phyloP scores from a whole-genome alignment of 2,329 filamentous ascomycete genomes.

The Penicillium palitans region DNA sequence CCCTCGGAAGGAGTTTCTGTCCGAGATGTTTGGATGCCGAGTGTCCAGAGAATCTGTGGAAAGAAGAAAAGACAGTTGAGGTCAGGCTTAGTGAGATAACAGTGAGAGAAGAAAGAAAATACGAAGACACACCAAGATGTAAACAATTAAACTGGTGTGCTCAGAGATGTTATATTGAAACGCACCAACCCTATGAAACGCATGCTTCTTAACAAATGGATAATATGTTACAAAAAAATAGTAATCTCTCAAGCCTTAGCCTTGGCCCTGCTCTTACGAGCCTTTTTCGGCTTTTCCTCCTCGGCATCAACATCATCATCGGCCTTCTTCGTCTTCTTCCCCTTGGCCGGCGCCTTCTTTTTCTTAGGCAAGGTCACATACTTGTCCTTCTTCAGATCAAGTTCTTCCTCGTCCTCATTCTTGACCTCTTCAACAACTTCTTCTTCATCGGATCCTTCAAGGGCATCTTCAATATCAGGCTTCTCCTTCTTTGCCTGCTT shows the following conservation, averaged over 20 bases:
- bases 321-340: conserved; percentile 38
- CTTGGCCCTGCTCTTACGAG: conserved; percentile 34
- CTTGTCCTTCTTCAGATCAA: conserved; percentile 91
- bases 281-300: conserved; percentile 58
- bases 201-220: not conserved
- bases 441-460: conserved; percentile 85
- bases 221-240: conserved; percentile 14
- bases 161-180: not conserved
- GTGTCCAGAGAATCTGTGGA: not conserved
- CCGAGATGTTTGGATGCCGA: not conserved
- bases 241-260: conserved; percentile 22
- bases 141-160: not conserved
- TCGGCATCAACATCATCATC: conserved; percentile 48
- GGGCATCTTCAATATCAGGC: conserved; percentile 92
- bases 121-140: not conserved
- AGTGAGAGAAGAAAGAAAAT: not conserved
- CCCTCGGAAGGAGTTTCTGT: not conserved
- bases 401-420: conserved; percentile 70
- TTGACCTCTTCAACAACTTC: conserved; percentile 57
- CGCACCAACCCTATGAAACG: not conserved
- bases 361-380: conserved; percentile 93
- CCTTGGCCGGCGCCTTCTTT: conserved; percentile 50
- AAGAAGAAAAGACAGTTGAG: not conserved
- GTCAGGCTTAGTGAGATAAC: no score
- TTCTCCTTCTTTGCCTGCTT: conserved; percentile 72